Evolutionary conservation across 441 rosid genomes (phyloP).

Genomic region (Euphorbia corollata): DNA sequence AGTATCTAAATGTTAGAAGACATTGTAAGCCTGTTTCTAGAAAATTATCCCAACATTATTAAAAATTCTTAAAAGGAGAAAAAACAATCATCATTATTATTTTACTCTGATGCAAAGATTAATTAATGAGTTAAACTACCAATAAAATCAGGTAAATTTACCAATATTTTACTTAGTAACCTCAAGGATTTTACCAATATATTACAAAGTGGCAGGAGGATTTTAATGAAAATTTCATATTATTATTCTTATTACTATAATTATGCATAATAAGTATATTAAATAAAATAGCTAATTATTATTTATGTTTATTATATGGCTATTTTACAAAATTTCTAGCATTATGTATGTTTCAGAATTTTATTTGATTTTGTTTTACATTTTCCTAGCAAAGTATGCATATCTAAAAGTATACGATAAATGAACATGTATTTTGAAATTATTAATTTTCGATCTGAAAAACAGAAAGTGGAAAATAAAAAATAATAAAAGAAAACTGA

Average conservation of each 20-base stretch:
- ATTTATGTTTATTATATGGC: background rate
- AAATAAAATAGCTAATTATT: too few species aligned
- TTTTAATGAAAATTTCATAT: too few species aligned
- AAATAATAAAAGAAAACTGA: background rate
- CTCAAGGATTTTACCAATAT: too few species aligned
- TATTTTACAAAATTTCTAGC: background rate
- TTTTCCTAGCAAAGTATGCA: background rate
- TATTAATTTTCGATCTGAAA: background rate
- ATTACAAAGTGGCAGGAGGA: too few species aligned
- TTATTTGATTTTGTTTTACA: background rate
- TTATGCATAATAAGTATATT: too few species aligned
- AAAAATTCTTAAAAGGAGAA: background rate
- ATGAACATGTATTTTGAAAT: background rate
- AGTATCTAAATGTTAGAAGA: constrained; percentile 1
- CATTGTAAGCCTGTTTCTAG: background rate
- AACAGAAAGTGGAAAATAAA: background rate
- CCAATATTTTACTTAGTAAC: too few species aligned
- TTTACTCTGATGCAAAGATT: background rate
- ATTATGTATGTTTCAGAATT: background rate
- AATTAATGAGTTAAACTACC: background rate
- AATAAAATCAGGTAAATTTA: background rate
- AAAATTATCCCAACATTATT: background rate
- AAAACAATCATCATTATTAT: background rate
- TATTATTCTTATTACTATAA: too few species aligned
- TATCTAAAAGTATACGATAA: background rate